phyloP scores from a whole-genome alignment of 805 yeast genomes.

The Tetrapisispora iriomotensis region DNA sequence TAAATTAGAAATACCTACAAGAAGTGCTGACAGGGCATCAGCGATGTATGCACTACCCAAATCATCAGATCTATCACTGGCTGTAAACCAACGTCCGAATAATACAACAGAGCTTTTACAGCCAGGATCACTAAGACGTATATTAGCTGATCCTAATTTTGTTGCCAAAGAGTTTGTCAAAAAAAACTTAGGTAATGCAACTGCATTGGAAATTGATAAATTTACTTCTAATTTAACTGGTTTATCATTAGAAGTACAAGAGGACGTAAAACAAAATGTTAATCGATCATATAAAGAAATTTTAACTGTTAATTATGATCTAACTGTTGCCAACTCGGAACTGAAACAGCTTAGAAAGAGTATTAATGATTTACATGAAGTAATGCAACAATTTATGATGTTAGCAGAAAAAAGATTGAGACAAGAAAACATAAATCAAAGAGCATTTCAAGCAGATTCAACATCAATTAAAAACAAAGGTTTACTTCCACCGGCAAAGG shows the following conservation, averaged over 20 bases:
- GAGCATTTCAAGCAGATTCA: constrained; percentile 2
- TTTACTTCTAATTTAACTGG: constrained; percentile 47
- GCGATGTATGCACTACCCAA: constrained; percentile 1
- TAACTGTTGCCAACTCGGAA: constrained; percentile 55
- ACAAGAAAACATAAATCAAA: constrained; percentile 31
- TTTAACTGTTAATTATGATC: constrained; percentile 47
- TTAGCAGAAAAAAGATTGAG: constrained; percentile 51
- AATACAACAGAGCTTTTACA: not conserved
- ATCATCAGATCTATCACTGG: not conserved
- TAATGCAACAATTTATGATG: constrained; percentile 48
- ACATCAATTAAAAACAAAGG: constrained; percentile 4
- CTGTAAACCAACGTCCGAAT: not conserved
- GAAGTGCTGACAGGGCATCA: not conserved
- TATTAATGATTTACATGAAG: constrained; percentile 49
- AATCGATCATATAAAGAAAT: constrained; percentile 56
- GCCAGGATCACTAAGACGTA: constrained; percentile 15
- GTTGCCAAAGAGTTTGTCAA: constrained; percentile 42
- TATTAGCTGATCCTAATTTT: constrained; percentile 34
- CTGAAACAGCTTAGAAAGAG: constrained; percentile 50
- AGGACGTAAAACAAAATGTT: constrained; percentile 49
- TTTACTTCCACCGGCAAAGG: constrained; percentile 18
- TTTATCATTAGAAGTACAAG: constrained; percentile 41
- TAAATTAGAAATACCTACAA: not conserved
- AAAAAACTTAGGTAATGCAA: constrained; percentile 47
- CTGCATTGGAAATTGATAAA: constrained; percentile 63